These are phyloP conservation scores for Fusarium sp. DNA, from an alignment of 2,329 filamentous ascomycete species.

Conservation along the genomic window DNA sequence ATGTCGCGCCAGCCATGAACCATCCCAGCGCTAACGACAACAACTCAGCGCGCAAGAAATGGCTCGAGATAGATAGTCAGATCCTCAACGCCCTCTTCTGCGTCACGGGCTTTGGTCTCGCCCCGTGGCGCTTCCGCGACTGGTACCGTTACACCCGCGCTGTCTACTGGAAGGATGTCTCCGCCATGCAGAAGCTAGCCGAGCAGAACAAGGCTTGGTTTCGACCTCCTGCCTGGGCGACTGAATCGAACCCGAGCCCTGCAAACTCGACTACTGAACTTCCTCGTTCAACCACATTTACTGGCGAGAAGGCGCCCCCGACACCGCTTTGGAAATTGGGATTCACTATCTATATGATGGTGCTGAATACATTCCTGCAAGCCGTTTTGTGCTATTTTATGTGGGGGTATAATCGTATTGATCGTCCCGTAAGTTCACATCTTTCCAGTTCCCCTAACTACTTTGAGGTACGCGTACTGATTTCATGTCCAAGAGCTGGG, in stretches of 20 bases:
- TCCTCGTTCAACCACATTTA: not conserved
- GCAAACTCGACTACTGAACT: not conserved
- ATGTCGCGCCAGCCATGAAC: not conserved
- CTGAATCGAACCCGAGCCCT: not conserved
- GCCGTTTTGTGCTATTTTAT: not conserved
- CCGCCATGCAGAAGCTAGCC: not conserved
- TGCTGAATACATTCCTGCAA: not conserved
- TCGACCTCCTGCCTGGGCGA: not conserved
- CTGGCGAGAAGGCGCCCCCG: not conserved
- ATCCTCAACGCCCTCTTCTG: constrained; percentile 84
- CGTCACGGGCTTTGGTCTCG: constrained; percentile 83
- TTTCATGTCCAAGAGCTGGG: not conserved
- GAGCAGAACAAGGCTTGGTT: constrained; percentile 3
- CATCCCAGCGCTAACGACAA: constrained; percentile 62
- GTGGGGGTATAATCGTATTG: not conserved
- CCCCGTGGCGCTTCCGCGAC: constrained; percentile 81
- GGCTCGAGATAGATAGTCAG: constrained; percentile 87
- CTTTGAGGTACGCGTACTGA: not conserved
- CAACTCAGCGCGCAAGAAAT: constrained; percentile 77
- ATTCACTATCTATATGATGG: not conserved
- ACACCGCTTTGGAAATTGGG: not conserved
- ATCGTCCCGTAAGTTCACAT: not conserved
- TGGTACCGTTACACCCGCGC: not conserved
- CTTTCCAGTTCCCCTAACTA: too few species aligned
- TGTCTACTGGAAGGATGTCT: not conserved